Conservation (phyloP, 176 grass and related monocot species). For the Poa annua region DNA sequence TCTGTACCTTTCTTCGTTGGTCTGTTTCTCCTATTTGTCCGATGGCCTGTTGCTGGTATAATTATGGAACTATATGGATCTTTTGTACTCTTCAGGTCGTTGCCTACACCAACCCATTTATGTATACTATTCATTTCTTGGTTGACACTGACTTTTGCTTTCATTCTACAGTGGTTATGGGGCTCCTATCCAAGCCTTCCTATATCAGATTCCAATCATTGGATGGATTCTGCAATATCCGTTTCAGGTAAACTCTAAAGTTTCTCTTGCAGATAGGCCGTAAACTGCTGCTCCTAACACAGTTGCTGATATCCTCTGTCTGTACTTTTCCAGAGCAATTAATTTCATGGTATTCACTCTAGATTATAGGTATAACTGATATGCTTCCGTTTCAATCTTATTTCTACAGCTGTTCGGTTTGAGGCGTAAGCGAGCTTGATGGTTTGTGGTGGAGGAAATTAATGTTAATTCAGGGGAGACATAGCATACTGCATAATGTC, state of each 20-base stretch:
- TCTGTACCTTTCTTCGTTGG: slow-evolving; percentile 88
- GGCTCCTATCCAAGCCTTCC: slow-evolving; percentile 65
- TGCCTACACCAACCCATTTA: slow-evolving; percentile 20
- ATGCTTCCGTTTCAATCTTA: slow-evolving; percentile 28
- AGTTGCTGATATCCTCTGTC: not conserved
- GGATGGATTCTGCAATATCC: slow-evolving; percentile 74
- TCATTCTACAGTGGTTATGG: slow-evolving; percentile 54
- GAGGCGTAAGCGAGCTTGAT: slow-evolving; percentile 57
- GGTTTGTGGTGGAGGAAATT: slow-evolving; percentile 23
- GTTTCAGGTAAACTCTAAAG: slow-evolving; percentile 49
- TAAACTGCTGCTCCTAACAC: not conserved
- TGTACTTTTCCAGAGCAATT: not conserved
- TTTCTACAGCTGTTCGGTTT: slow-evolving; percentile 63
- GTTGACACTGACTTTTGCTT: slow-evolving; percentile 34
- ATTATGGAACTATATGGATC: slow-evolving; percentile 78
- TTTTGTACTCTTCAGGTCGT: slow-evolving; percentile 66
- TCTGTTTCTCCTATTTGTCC: slow-evolving; percentile 92
- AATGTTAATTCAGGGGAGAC: slow-evolving; percentile 3
- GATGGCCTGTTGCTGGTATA: slow-evolving; percentile 88
- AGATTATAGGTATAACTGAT: slow-evolving; percentile 33
- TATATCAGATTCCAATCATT: slow-evolving; percentile 68
- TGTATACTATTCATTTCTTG: slow-evolving; percentile 29
- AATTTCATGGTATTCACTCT: slow-evolving; percentile 18
- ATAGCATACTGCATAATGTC: slow-evolving; percentile 36
- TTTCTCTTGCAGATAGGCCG: not conserved